Percentiles rank a stretch among this genome's conserved stretches.
Conservation (phyloP, 345 rosid species). For the Bruguiera gymnorhiza region DNA sequence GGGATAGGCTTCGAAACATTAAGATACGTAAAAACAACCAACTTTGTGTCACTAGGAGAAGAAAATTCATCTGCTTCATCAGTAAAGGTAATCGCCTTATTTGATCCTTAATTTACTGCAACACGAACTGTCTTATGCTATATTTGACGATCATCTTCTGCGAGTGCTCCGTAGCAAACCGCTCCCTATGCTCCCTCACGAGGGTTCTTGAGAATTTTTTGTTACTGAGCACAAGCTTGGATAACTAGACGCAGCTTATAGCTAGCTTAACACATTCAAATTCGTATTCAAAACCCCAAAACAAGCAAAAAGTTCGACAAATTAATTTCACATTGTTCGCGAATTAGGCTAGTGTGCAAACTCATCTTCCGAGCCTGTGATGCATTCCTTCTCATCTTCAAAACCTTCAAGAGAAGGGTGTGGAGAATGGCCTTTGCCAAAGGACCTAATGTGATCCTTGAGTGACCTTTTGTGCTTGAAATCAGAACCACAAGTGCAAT, state of each 20-base stretch:
- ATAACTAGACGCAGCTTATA: not conserved
- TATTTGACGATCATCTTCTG: constrained; percentile 28
- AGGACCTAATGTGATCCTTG: constrained; percentile 92
- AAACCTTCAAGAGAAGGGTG: constrained; percentile 66
- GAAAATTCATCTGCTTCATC: constrained; percentile 75
- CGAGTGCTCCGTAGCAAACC: constrained; percentile 74
- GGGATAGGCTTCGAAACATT: not conserved
- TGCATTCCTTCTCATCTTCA: constrained; percentile 60
- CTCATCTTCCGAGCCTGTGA: constrained; percentile 58
- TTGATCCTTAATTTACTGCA: not conserved
- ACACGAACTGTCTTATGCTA: constrained; percentile 3
- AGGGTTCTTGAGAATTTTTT: constrained; percentile 46
- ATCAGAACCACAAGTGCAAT: constrained; percentile 94
- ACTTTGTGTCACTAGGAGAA: constrained; percentile 13
- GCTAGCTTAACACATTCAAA: not conserved
- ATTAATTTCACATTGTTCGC: too few species aligned
- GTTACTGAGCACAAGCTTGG: constrained; percentile 67
- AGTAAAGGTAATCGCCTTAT: constrained; percentile 29
- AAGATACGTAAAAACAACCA: not conserved
- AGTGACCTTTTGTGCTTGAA: constrained; percentile 97
- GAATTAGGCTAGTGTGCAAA: constrained; percentile 12
- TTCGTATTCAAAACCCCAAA: not conserved
- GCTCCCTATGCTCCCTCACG: constrained; percentile 34
- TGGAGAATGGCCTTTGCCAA: constrained; percentile 89
- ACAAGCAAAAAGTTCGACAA: not conserved